Conservation (phyloP, 2,329 filamentous ascomycete genomes). For the Arachnomyces sp. region DNA sequence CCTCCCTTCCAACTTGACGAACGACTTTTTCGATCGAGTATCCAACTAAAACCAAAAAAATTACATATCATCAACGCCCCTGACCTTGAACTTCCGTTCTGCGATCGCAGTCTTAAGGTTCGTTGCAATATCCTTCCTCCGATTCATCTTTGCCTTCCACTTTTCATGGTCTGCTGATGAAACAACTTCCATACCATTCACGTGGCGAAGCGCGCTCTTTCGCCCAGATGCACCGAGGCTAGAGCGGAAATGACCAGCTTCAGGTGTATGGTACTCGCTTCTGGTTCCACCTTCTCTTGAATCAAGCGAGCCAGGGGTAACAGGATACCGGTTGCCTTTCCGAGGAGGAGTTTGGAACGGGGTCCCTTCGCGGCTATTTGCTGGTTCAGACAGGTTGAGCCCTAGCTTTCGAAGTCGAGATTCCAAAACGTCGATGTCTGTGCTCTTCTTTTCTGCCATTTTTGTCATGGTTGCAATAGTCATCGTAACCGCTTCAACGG, state of each 20-base stretch:
- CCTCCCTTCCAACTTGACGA: not conserved
- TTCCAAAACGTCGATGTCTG: conserved; percentile 85
- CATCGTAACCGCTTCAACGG: conserved; percentile 82
- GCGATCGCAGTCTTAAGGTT: conserved; percentile 30
- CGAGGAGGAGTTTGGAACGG: conserved; percentile 30
- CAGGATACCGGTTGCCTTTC: conserved; percentile 27
- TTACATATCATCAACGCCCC: conserved; percentile 26
- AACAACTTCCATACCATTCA: conserved; percentile 18
- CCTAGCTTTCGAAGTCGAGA: conserved; percentile 71
- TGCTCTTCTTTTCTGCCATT: conserved; percentile 85
- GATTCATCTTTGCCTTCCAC: conserved; percentile 31
- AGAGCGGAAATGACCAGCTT: conserved; percentile 20
- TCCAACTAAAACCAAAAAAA: conserved; percentile 6
- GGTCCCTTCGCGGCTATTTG: conserved; percentile 27
- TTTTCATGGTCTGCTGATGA: conserved; percentile 23
- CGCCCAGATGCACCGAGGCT: conserved; percentile 29
- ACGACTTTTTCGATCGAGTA: not conserved
- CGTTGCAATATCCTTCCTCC: conserved; percentile 27
- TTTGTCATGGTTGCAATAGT: conserved; percentile 89
- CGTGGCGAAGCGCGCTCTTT: conserved; percentile 24
- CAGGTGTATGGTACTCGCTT: conserved; percentile 35
- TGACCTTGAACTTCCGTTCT: conserved; percentile 27
- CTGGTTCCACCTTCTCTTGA: conserved; percentile 23
- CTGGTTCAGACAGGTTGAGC: conserved; percentile 29
- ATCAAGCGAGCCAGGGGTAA: conserved; percentile 31